These are phyloP conservation scores for Tremella mesenterica DNA, from an alignment of 768 basidiomycete species.

Conservation along the genomic window DNA sequence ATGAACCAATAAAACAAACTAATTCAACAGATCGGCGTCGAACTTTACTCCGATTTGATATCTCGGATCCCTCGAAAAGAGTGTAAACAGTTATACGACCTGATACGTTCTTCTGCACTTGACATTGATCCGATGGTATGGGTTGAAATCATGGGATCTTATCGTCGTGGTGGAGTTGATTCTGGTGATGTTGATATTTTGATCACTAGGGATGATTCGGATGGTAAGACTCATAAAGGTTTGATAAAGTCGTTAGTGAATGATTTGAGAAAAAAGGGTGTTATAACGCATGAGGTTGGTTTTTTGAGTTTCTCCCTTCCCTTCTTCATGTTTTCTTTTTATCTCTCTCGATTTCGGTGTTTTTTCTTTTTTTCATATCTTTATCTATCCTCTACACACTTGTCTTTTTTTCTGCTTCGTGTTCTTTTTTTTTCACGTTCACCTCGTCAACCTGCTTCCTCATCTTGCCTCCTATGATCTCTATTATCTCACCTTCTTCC, in stretches of 20 bases:
- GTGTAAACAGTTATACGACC: slow-evolving; percentile 61
- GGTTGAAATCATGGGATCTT: slow-evolving; percentile 87
- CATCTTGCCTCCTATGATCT: too few relatives aligned
- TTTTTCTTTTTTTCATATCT: too few relatives aligned
- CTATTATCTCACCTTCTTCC: too few relatives aligned
- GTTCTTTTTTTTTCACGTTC: too few relatives aligned
- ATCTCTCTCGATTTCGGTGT: too few relatives aligned
- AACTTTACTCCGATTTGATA: slow-evolving; percentile 61
- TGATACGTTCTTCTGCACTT: slow-evolving; percentile 64
- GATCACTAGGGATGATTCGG: slow-evolving; percentile 63
- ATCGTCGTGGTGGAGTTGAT: slow-evolving; percentile 68
- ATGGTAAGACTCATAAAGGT: slow-evolving; percentile 68
- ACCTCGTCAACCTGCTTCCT: too few relatives aligned
- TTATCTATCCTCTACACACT: too few relatives aligned
- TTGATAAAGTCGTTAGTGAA: slow-evolving; percentile 56
- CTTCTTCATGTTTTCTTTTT: background rate
- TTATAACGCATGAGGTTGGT: slow-evolving; percentile 62
- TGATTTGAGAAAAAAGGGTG: slow-evolving; percentile 52
- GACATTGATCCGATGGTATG: slow-evolving; percentile 61
- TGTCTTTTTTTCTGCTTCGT: too few relatives aligned
- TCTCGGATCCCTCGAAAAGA: slow-evolving; percentile 75
- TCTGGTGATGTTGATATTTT: slow-evolving; percentile 90
- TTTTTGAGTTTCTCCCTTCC: background rate
- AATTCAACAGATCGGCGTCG: slow-evolving; percentile 38
- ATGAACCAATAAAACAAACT: too few relatives aligned